Conservation (phyloP, 768 basidiomycete species). For the Tulasnella sp. region DNA sequence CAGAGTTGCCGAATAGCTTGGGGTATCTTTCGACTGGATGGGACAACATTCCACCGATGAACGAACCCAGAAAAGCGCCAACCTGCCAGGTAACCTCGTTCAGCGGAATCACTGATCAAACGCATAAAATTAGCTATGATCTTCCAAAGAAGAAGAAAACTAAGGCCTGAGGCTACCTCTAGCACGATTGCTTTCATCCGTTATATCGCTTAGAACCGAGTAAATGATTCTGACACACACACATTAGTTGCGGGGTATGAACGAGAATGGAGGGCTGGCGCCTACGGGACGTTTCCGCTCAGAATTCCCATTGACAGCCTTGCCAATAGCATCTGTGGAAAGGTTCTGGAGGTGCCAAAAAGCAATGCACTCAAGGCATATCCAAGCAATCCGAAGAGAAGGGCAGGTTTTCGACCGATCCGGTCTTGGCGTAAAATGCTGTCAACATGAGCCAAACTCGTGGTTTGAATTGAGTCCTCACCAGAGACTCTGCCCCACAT, state of each 20-base stretch:
- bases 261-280: too few species aligned
- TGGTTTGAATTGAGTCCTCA: background rate
- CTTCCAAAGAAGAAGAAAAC: background rate
- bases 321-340: slow-evolving; percentile 18
- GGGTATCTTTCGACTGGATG: slow-evolving; percentile 60
- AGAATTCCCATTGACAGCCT: slow-evolving; percentile 25
- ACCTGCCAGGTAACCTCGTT: slow-evolving; percentile 25
- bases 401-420: slow-evolving; percentile 39
- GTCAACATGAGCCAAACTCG: background rate
- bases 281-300: slow-evolving; percentile 30
- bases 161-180: slow-evolving; percentile 39
- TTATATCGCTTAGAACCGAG: slow-evolving; percentile 65
- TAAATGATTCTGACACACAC: slow-evolving; percentile 46
- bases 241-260: too few species aligned
- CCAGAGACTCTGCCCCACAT: slow-evolving; percentile 37
- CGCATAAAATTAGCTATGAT: background rate
- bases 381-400: slow-evolving; percentile 36
- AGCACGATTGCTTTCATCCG: slow-evolving; percentile 64
- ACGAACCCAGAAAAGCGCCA: slow-evolving; percentile 25
- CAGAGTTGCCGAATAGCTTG: slow-evolving; percentile 47
- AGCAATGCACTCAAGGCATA: slow-evolving; percentile 19
- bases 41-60: slow-evolving; percentile 61
- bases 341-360: slow-evolving; percentile 34
- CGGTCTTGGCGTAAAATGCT: slow-evolving; percentile 24
- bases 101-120: slow-evolving; percentile 17